Percentiles rank a stretch among this genome's conserved stretches.
These are phyloP conservation scores for Ceratocystis alfenasii DNA, from an alignment of 2,329 filamentous ascomycete species.

Conservation along the genomic window DNA sequence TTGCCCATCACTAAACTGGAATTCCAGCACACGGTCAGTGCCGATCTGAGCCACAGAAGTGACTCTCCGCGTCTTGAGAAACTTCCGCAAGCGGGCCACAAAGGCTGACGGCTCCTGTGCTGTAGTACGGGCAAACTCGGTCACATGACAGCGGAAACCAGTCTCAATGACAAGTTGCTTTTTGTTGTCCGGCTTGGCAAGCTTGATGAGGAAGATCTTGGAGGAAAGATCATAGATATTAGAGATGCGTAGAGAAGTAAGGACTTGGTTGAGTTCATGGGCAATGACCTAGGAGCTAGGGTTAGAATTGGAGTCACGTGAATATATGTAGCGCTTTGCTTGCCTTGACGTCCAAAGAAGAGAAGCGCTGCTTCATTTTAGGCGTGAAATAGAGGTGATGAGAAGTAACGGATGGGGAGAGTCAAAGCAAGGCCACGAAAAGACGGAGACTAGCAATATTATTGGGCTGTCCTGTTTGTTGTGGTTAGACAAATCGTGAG, in stretches of 20 bases:
- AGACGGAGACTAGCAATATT: neutral
- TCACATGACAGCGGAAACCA: constrained; percentile 90
- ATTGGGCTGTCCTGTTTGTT: neutral
- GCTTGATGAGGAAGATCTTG: constrained; percentile 90
- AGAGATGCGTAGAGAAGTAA: constrained; percentile 68
- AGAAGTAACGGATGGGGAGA: neutral
- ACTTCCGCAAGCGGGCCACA: constrained; percentile 73
- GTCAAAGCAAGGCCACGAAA: neutral
- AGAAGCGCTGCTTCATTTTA: constrained; percentile 68
- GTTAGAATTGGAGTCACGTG: constrained; percentile 11
- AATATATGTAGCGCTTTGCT: neutral
- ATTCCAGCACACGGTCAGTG: constrained; percentile 84
- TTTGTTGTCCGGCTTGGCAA: constrained; percentile 78
- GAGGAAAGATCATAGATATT: constrained; percentile 96
- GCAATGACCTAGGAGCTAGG: constrained; percentile 60
- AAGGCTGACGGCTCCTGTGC: constrained; percentile 76
- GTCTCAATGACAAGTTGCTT: constrained; percentile 88
- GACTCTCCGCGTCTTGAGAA: constrained; percentile 72
- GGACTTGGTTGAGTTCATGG: constrained; percentile 70
- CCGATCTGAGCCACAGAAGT: constrained; percentile 76
- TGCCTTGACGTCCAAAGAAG: constrained; percentile 66
- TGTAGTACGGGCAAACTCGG: constrained; percentile 77
- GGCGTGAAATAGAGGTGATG: neutral
- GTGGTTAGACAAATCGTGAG: neutral
- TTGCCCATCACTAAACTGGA: constrained; percentile 82